Evolutionary conservation across 2,329 filamentous ascomycete species (phyloP), one percentile per base, ranked within the genome.

Genomic region (Geosmithia morbida): DNA sequence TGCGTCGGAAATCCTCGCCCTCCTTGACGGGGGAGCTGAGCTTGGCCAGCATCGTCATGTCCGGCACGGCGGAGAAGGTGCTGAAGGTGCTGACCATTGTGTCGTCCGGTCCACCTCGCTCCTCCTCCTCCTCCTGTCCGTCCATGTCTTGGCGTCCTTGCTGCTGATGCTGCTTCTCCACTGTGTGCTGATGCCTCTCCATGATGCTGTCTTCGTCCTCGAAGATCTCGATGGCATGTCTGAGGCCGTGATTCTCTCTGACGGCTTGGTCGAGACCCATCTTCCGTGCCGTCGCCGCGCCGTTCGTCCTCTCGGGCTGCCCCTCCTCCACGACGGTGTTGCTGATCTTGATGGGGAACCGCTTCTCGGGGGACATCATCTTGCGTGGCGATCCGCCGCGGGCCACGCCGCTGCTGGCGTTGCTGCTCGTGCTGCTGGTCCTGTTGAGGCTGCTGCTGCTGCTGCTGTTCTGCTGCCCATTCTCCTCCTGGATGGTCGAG

Each of bases 11-110:
- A 17, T 63, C 57, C 16, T 65, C 56, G 61, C 57, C 68, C 55
- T 64, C 62, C 56, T 77, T 82, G 20, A 70, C 67, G 14, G 81
- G 79, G 41, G 74, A 83, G 48, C 81, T 79, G 48, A 92, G 66
- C 52, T 80, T 81, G 8, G 86, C 82, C 57, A 94, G 87, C 56
- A 82, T 81, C 18, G 87, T 92, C 78, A 92, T 79, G 56, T 90
- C 87, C 6, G 87, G 87, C 47, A 95, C 79, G 8, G 87, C 87
- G 1, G 90, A 96, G 64, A 96, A 96, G 13, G 76, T 80, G 68
- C 87, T 95, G 60, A 94, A 85, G 3, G 82, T 82, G 72, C 87
- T 95, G 62, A 87, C 72, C 75, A 83, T 66, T 43, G 81, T 84
- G 54, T 87, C 82, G 53, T 87, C 83, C 1, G 73, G 75, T 42